phyloP scores from a whole-genome alignment of 1,139 yeast species.

The Debaryomyces subglobosus region DNA sequence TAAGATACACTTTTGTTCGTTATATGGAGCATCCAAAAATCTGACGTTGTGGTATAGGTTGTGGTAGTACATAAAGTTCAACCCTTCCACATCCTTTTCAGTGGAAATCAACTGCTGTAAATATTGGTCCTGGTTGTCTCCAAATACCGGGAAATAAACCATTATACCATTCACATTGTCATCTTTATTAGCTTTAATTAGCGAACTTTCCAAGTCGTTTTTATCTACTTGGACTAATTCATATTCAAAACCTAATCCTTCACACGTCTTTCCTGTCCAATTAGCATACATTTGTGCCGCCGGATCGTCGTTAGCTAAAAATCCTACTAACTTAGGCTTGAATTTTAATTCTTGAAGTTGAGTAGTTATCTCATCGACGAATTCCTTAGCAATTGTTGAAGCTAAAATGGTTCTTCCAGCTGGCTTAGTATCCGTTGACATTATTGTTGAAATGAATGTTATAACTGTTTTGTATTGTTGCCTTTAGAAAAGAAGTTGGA shows the following conservation, averaged over 20 bases:
- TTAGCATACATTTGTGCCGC: conserved; percentile 94
- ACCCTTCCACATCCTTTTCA: conserved; percentile 94
- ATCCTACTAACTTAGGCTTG: conserved; percentile 82
- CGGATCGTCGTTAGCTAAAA: conserved; percentile 89
- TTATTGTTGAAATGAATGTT: conserved; percentile 8
- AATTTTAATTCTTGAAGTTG: conserved; percentile 56
- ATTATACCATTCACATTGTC: conserved; percentile 84
- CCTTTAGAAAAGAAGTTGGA: background rate
- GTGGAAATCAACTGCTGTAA: conserved; percentile 85
- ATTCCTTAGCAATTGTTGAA: conserved; percentile 82
- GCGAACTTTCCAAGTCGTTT: conserved; percentile 82
- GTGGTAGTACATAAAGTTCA: conserved; percentile 87
- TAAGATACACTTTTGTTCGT: conserved; percentile 78
- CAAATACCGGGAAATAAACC: conserved; percentile 98
- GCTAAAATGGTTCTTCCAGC: conserved; percentile 87
- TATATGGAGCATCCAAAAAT: conserved; percentile 67
- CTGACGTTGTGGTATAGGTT: conserved; percentile 93
- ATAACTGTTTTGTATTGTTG: background rate
- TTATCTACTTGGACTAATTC: conserved; percentile 74
- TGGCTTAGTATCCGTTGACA: conserved; percentile 27
- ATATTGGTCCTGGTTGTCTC: conserved; percentile 92
- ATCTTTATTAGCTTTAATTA: conserved; percentile 81
- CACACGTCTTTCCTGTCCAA: conserved; percentile 94
- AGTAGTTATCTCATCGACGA: conserved; percentile 66
- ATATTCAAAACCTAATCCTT: conserved; percentile 80